phyloP scores from a whole-genome alignment of 1,284 basidiomycete genomes.

The Farysia itapuensis region DNA sequence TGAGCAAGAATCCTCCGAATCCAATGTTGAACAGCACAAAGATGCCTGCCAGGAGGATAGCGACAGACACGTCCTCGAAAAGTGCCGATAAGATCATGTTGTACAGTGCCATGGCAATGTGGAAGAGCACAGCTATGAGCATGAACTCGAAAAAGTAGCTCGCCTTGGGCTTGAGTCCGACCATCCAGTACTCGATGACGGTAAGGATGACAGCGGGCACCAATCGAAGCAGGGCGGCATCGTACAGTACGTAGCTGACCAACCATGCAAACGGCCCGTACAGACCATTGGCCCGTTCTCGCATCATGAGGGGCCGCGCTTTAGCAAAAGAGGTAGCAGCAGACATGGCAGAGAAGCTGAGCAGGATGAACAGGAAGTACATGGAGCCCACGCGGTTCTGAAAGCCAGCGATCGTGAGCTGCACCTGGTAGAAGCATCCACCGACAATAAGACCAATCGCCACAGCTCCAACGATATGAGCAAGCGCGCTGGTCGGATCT shows the following conservation, averaged over 20 bases:
- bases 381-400: constrained; percentile 51
- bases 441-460: constrained; percentile 42
- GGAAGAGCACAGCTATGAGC: constrained; percentile 43
- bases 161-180: constrained; percentile 34
- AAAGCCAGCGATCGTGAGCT: constrained; percentile 42
- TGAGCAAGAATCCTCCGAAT: constrained; percentile 48
- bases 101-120: constrained; percentile 33
- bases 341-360: constrained; percentile 36
- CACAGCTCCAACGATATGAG: constrained; percentile 36
- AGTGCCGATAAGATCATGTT: constrained; percentile 41
- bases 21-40: constrained; percentile 49
- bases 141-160: constrained; percentile 45
- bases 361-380: constrained; percentile 44
- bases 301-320: constrained; percentile 40
- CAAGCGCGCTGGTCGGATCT: constrained; percentile 34
- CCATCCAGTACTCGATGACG: constrained; percentile 45
- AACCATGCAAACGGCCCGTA: constrained; percentile 42
- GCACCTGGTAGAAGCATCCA: constrained; percentile 48
- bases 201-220: constrained; percentile 28
- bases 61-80: constrained; percentile 34
- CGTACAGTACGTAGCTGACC: constrained; percentile 37
- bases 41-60: constrained; percentile 34
- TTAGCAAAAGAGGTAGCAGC: constrained; percentile 26
- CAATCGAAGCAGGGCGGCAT: constrained; percentile 34
- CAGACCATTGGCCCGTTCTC: constrained; percentile 45